Base-by-base conservation (phyloP, 2,329 filamentous ascomycete species). In the Curvularia spicifera region DNA sequence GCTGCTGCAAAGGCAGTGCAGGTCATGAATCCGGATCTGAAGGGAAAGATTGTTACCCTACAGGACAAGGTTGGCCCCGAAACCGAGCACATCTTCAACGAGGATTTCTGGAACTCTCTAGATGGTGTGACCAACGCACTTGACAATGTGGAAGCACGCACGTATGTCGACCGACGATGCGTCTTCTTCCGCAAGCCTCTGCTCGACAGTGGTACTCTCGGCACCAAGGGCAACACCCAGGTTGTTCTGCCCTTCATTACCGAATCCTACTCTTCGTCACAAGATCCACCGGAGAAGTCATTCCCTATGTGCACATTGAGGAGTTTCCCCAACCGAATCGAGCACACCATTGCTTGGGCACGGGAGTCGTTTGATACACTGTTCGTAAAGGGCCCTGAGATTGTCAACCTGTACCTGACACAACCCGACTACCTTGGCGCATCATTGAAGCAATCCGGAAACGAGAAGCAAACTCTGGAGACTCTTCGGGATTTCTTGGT, bases 261-360 rank as follows among this genome's bases (percentile, higher is more conserved):
- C 0, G 96, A 99, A 78, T 98, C 95, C 0, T 99, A 99, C 81
- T 97, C 95, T 0, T 92, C 89, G 71, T 98, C 95, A 20, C 94
- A 97, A 76, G 96, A 99, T 76, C 95, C 95, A 1, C 95, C 95
- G 0, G 96, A 99, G 83, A 93, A 97, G 81, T 96, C 95, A 0
- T 98, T 99, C 84, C 95, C 95, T 0, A 98, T 98, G 93, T 99
- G 95, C 78, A 98, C 95, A 5, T 85, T 99, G 61, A 88, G 91
- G 73, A 97, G 93, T 78, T 99, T 99, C 83, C 95, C 95, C 58
- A 99, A 99, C 83, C 90, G 90, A 71, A 99, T 99, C 71, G 93
- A 99, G 80, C 95, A 99, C 78, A 98, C 95, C 0, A 99, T 99
- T 76, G 95, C 95, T 2, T 99, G 95, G 95, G 89, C 93, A 39